Conservation (phyloP, 345 rosid species). For the Euphorbia tirucalli region DNA sequence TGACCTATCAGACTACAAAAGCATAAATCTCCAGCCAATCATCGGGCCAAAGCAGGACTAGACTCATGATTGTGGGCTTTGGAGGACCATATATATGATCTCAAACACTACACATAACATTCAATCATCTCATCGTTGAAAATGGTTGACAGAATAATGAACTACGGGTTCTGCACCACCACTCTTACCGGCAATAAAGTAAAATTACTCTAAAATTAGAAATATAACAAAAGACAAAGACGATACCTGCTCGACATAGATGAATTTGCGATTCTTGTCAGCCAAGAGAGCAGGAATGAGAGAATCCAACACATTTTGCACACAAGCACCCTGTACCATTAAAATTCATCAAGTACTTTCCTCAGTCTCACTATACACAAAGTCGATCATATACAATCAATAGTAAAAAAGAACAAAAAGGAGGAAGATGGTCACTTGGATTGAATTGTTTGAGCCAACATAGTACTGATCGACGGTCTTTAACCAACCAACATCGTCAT, state of each 20-base stretch:
- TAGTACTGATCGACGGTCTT: conserved; percentile 98
- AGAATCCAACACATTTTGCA: conserved; percentile 93
- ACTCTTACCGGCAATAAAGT: neutral
- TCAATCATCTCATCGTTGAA: neutral
- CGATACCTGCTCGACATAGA: conserved; percentile 73
- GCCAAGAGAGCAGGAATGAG: conserved; percentile 73
- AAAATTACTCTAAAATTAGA: conserved; percentile 9
- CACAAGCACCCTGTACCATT: conserved; percentile 75
- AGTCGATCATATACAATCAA: neutral
- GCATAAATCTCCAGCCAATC: neutral
- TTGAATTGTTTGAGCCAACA: conserved; percentile 95
- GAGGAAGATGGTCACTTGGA: conserved; percentile 53
- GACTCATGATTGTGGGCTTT: neutral
- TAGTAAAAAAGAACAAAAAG: neutral
- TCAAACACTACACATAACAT: too few relatives aligned
- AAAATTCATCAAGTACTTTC: neutral
- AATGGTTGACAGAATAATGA: neutral
- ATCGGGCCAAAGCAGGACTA: neutral
- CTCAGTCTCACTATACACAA: neutral
- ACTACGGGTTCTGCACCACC: neutral
- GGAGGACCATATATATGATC: too few relatives aligned
- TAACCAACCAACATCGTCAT: conserved; percentile 97
- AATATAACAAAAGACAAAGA: conserved; percentile 6
- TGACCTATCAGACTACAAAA: neutral
- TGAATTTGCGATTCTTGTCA: conserved; percentile 85